phyloP scores from a whole-genome alignment of 2,329 filamentous ascomycete species.

The Aureobasidium sp. region DNA sequence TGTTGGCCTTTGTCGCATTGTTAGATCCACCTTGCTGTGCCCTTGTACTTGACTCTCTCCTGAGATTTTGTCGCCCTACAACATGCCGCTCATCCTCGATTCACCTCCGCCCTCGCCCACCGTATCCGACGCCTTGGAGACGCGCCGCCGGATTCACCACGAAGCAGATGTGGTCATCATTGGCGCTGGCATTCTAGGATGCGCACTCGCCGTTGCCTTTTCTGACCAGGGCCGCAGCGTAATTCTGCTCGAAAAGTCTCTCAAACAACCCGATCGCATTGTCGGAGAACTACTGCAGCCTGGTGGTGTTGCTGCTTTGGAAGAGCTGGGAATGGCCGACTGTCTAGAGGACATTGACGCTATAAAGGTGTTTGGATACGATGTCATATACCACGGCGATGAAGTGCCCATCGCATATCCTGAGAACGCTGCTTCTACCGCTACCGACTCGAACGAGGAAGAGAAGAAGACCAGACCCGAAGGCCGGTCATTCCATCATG shows the following conservation, averaged over 20 bases:
- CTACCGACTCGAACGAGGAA: conserved; percentile 25
- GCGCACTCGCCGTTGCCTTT: conserved; percentile 73
- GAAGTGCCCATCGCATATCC: conserved; percentile 75
- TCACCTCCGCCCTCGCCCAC: conserved; percentile 15
- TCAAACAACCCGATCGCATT: conserved; percentile 91
- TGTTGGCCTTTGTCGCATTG: not conserved
- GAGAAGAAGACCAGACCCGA: conserved; percentile 43
- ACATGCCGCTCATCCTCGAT: conserved; percentile 21
- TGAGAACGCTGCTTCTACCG: conserved; percentile 41
- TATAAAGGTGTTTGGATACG: conserved; percentile 73
- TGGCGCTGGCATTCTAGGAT: conserved; percentile 84
- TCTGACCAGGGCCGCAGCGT: conserved; percentile 87
- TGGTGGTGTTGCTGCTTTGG: conserved; percentile 73
- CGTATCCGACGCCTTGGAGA: conserved; percentile 24
- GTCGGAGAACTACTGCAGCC: conserved; percentile 94
- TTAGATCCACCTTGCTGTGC: not conserved
- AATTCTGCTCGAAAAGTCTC: conserved; percentile 75
- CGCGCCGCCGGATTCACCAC: conserved; percentile 46
- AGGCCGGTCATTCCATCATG: conserved; percentile 86
- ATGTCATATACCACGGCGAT: conserved; percentile 71
- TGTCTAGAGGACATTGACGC: conserved; percentile 87
- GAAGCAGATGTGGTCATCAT: conserved; percentile 80
- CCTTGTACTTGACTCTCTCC: not conserved
- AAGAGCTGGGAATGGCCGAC: conserved; percentile 68
- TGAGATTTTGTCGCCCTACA: not conserved